phyloP scores from a whole-genome alignment of 192 early-diverging fungal genomes.

The Coemansia sp. region DNA sequence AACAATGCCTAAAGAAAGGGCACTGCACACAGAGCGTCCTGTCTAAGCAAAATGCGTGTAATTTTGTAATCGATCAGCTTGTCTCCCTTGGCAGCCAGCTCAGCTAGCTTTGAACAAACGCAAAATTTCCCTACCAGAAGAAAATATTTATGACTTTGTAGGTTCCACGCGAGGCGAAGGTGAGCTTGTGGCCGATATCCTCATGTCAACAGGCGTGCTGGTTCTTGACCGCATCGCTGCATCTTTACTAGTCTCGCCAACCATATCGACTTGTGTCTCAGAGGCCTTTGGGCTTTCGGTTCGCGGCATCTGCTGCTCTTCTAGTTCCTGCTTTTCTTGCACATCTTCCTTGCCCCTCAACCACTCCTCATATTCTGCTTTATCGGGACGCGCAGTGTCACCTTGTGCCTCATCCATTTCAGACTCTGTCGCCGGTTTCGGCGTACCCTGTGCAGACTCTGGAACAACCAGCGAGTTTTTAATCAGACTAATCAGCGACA shows the following conservation, averaged over 20 bases:
- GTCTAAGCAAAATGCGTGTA: too few species aligned
- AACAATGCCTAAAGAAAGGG: too few species aligned
- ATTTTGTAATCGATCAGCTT: too few species aligned
- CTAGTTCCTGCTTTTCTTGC: neutral
- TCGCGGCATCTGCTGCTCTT: too few species aligned
- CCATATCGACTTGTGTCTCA: neutral
- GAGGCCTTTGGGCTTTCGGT: neutral
- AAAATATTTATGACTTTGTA: neutral
- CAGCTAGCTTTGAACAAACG: too few species aligned
- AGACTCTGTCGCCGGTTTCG: neutral
- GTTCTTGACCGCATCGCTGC: constrained; percentile 7
- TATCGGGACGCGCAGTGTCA: too few species aligned
- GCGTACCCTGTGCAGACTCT: constrained; percentile 4
- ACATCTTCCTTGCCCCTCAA: too few species aligned
- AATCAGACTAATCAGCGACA: constrained; percentile 37
- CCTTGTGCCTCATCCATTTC: too few species aligned
- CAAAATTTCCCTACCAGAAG: too few species aligned
- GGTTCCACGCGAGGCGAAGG: constrained; percentile 1
- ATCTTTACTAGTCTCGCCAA: neutral
- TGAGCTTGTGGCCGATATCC: neutral
- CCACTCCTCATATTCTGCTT: neutral
- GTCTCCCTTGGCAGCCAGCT: too few species aligned
- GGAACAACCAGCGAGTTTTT: constrained; percentile 22
- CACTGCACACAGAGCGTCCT: too few species aligned
- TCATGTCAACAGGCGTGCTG: neutral